Conservation (phyloP, 768 basidiomycete species). For the Macrolepiota fuliginosa region DNA sequence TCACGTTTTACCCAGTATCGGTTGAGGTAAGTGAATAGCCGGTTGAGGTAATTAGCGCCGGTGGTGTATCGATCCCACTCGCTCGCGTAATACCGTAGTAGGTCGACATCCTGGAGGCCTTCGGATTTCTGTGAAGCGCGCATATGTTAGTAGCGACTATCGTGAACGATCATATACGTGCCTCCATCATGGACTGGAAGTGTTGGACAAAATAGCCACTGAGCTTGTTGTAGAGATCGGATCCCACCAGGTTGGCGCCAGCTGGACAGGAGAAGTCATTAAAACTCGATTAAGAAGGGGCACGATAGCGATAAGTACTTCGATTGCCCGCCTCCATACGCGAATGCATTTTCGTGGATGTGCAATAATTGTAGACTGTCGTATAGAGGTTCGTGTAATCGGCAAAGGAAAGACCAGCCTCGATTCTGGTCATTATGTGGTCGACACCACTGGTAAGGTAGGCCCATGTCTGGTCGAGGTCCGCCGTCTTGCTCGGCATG, state of each 20-base stretch:
- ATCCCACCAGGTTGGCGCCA: constrained; percentile 96
- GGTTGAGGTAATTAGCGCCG: constrained; percentile 95
- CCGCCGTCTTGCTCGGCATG: constrained; percentile 69
- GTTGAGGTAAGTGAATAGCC: constrained; percentile 96
- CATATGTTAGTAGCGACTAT: constrained; percentile 16
- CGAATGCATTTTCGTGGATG: constrained; percentile 79
- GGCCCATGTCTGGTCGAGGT: constrained; percentile 84
- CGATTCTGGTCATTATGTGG: constrained; percentile 89
- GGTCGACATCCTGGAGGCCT: constrained; percentile 79
- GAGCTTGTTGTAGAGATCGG: constrained; percentile 94
- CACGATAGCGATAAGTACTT: constrained; percentile 49
- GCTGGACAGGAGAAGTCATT: constrained; percentile 40
- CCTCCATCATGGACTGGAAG: constrained; percentile 65
- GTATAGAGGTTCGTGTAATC: constrained; percentile 85
- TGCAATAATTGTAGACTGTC: constrained; percentile 98
- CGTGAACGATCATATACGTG: constrained; percentile 18
- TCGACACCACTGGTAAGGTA: constrained; percentile 84
- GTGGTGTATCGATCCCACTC: constrained; percentile 98
- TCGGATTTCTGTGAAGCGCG: constrained; percentile 64
- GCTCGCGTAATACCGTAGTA: constrained; percentile 86
- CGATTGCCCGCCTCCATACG: constrained; percentile 56
- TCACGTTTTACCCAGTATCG: constrained; percentile 99
- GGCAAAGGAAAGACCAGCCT: constrained; percentile 68
- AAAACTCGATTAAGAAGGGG: constrained; percentile 30
- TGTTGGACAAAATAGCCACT: constrained; percentile 87